Evolutionary conservation across 1,139 yeast genomes (phyloP), one percentile per base, ranked within the genome.

Genomic region (Suhomyces atakaporum): DNA sequence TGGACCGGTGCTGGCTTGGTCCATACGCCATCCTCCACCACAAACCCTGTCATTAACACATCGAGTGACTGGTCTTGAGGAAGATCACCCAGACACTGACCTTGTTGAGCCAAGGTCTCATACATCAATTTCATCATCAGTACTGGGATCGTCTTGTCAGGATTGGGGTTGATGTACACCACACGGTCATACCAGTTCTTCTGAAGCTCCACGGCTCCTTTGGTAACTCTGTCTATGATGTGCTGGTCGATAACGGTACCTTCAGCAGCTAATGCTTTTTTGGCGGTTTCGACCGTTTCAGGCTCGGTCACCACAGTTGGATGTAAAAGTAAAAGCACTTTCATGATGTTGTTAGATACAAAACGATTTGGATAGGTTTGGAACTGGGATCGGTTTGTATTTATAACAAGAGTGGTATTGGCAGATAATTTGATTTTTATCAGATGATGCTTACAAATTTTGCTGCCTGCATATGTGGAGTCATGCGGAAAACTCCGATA

Each of bases 251-350:
- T 50, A n/a, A 45, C 49, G 26, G 31, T 41, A 12, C 25, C 36
- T 14, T 34, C 30, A 10, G 27, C 35, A 27, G 66, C 64, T 14
- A 77, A 49, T 9, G 43, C 44, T 25, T 25, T 39, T 48, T 77
- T 75, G 31, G 64, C 56, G 2, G 49, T 36, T 30, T 65, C 73
- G 16, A 81, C 79, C 26, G 58, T 43, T 15, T 60, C 66, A 23
- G 81, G 82, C 29, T 78, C 74, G 0, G 86, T 77, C 5, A 85
- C 89, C 36, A 80, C 75, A 5, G 86, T 80, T 9, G 94, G 92
- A 50, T 84, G 90, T 35, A 85, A 70, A 36, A 85, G 66, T 29
- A 84, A 63, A 36, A 83, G 60, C 20, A 69, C 63, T 27, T 54
- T 55, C 54, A 57, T 31, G 13, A 7, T 10, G 18, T 12, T n/a